phyloP scores from a whole-genome alignment of 106 monocot genomes.

The Narthecium ossifragum region DNA sequence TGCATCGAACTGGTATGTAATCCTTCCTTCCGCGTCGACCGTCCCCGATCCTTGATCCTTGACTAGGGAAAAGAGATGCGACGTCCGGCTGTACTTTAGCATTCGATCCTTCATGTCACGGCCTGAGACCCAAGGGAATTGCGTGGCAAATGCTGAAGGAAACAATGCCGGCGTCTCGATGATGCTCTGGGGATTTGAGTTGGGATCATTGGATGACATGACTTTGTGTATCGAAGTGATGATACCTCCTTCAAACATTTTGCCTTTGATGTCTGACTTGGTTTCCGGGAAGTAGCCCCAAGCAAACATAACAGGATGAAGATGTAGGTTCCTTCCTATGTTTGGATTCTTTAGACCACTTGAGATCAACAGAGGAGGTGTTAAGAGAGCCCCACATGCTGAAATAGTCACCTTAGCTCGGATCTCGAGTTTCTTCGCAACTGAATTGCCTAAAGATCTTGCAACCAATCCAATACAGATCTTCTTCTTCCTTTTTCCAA shows the following conservation, averaged over 20 bases:
- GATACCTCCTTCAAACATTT: slow-evolving; percentile 49
- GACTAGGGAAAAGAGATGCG: slow-evolving; percentile 40
- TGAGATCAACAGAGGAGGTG: slow-evolving; percentile 47
- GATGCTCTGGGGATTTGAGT: slow-evolving; percentile 16
- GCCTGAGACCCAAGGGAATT: slow-evolving; percentile 57
- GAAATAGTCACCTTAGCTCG: slow-evolving; percentile 54
- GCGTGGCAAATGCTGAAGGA: slow-evolving; percentile 21
- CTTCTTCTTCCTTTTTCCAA: slow-evolving; percentile 20
- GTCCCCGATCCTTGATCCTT: slow-evolving; percentile 44
- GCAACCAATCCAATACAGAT: slow-evolving; percentile 59
- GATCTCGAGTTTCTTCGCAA: slow-evolving; percentile 30
- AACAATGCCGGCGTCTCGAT: slow-evolving; percentile 45
- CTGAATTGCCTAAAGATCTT: slow-evolving; percentile 6
- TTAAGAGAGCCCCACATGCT: slow-evolving; percentile 66
- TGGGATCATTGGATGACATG: neutral
- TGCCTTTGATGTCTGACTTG: slow-evolving; percentile 31
- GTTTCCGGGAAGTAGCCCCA: slow-evolving; percentile 91
- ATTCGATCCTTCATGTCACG: slow-evolving; percentile 56
- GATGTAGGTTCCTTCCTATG: slow-evolving; percentile 79
- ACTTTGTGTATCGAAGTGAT: slow-evolving; percentile 59
- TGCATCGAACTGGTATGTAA: slow-evolving; percentile 15
- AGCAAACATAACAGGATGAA: slow-evolving; percentile 54
- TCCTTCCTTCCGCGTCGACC: slow-evolving; percentile 24
- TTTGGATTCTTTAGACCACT: slow-evolving; percentile 71
- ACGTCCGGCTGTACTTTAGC: slow-evolving; percentile 42